A percentile compares a stretch with the other conserved stretches of the same genome.
phyloP scores from a whole-genome alignment of 345 rosid species.

The Eucalyptus erythrocorys region DNA sequence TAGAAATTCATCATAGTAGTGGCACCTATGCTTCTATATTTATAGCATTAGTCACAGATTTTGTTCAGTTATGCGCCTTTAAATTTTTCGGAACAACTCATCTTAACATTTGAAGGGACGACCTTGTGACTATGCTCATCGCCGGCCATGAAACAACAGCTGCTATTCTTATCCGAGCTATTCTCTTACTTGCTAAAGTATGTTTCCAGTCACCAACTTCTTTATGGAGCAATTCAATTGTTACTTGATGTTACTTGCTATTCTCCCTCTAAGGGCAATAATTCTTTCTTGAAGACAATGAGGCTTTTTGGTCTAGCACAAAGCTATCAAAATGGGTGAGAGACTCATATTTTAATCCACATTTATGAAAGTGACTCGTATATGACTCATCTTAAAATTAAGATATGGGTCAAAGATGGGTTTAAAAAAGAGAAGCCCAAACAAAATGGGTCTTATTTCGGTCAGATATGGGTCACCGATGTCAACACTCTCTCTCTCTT shows the following conservation, averaged over 20 bases:
- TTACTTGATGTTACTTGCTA: neutral
- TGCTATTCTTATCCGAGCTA: constrained; percentile 92
- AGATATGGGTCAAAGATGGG: no score
- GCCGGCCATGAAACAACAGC: constrained; percentile 98
- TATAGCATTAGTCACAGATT: neutral
- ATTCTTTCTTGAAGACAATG: no score
- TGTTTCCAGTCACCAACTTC: neutral
- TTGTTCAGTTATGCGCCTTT: neutral
- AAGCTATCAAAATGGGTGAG: no score
- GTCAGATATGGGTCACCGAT: no score
- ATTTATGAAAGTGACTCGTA: no score
- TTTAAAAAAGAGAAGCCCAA: no score
- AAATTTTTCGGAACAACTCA: neutral
- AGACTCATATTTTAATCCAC: no score
- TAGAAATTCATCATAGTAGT: neutral
- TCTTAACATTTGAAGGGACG: constrained; percentile 66
- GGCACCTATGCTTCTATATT: neutral
- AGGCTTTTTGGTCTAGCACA: no score
- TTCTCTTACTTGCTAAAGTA: constrained; percentile 83
- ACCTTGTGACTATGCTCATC: constrained; percentile 84
- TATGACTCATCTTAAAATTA: no score
- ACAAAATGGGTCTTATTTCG: no score
- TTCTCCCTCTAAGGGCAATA: neutral
- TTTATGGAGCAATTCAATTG: neutral
- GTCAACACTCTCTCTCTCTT: no score